Conservation (phyloP, 2,329 filamentous ascomycete species). For the Elsinoe fawcettii region DNA sequence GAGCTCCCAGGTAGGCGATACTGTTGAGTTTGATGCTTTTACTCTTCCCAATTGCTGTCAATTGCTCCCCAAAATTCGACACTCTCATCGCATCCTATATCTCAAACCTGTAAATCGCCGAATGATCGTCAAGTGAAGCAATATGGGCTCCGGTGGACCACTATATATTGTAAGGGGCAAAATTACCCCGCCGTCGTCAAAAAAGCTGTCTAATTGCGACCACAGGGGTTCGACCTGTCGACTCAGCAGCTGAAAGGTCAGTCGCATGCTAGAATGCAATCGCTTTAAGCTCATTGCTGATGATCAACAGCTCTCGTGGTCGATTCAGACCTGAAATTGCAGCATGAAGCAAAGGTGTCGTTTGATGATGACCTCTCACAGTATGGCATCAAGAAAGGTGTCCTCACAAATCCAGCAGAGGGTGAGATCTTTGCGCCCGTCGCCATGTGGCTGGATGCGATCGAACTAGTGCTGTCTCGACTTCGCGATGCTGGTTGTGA, state of each 20-base stretch:
- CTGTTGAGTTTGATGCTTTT: neutral
- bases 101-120: neutral
- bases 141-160: constrained; percentile 10
- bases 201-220: constrained; percentile 11
- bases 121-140: constrained; percentile 6
- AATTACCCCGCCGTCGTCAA: neutral
- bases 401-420: constrained; percentile 70
- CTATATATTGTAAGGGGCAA: constrained; percentile 13
- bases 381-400: constrained; percentile 74
- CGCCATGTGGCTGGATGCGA: constrained; percentile 85
- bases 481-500: constrained; percentile 63
- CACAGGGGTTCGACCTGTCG: constrained; percentile 77
- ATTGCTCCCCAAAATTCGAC: neutral
- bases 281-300: neutral
- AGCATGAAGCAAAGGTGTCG: constrained; percentile 83
- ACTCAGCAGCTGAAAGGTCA: constrained; percentile 92
- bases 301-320: constrained; percentile 63
- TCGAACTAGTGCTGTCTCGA: constrained; percentile 74
- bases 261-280: neutral
- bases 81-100: neutral
- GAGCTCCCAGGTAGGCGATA: neutral
- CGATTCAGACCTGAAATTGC: constrained; percentile 69
- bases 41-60: neutral
- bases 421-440: constrained; percentile 90
- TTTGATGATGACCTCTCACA: constrained; percentile 77